Base-by-base conservation (phyloP, 164 flowering plant genomes). In the Macadamia tetraphylla region DNA sequence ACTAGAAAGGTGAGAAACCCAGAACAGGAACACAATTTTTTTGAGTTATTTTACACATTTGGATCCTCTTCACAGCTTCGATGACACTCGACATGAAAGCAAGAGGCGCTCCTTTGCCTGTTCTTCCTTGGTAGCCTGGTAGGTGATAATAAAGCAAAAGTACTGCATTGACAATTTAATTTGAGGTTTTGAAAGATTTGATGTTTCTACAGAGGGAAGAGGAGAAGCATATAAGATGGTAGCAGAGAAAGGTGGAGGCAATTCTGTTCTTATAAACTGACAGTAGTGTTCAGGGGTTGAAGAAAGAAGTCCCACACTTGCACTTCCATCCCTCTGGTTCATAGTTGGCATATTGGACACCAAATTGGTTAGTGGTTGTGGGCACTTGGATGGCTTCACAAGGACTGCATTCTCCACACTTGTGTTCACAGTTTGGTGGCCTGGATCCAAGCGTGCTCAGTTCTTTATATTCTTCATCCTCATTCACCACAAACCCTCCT, bases 291-390 rank as follows among this genome's bases (percentile, higher is more conserved):
- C 40, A 87, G 31, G 91, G 91, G 69, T 76, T 77, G 79, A 63
- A 85, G 73, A 83, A 71, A 64, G 81, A 60, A 72, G 78, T 3
- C 10, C 88, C 88, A 70, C 91, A 85, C 65, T 79, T 85, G 86
- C 91, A 87, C 80, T 82, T 85, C 91, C 91, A 87, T 29, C 87
- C 86, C 67, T 87, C 91, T 8, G 91, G 88, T 68, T 77, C 82
- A 69, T 87, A 87, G 69, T 87, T 87, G 14, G 91, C 66, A 67
- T 76, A 84, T 29, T 85, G 82, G 46, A 78, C 31, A 7, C 78
- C 71, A 32, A 73, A 1, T 8, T 42, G 72, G 57, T 71, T 75
- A 60, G 75, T 62, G 23, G 76, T 78, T 15, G 85, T 70, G 44
- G 89, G 89, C 44, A 79, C 82, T 71, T 87, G 91, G 59, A 73